phyloP scores from a whole-genome alignment of 441 rosid species.

The Populus hybrid region DNA sequence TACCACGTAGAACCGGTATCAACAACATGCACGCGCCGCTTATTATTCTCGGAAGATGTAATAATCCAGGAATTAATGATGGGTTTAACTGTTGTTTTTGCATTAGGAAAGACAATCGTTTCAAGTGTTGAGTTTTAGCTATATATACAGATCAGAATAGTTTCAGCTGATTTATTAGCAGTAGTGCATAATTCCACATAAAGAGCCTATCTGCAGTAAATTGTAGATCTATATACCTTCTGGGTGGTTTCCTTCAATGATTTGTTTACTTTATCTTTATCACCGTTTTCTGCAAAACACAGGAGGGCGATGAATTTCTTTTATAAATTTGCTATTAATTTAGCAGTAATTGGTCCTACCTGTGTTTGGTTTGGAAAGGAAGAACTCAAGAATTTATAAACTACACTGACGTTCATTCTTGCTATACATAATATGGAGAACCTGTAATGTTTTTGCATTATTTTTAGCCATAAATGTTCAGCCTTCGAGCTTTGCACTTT shows the following conservation, averaged over 20 bases:
- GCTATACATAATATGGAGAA: neutral
- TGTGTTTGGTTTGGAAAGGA: too few relatives aligned
- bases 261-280: neutral
- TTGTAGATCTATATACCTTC: neutral
- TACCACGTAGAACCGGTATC: neutral
- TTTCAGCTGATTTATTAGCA: neutral
- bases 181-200: neutral
- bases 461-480: neutral
- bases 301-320: neutral
- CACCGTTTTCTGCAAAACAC: slow-evolving; percentile 4
- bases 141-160: neutral
- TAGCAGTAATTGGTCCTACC: too few relatives aligned
- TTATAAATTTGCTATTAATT: neutral
- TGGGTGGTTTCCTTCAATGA: neutral
- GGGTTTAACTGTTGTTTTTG: neutral
- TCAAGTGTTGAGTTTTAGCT: neutral
- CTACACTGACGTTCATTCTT: too few relatives aligned
- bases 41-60: too few relatives aligned
- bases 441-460: neutral
- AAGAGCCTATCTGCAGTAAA: too few relatives aligned
- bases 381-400: too few relatives aligned
- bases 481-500: neutral
- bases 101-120: neutral
- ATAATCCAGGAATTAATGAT: neutral
- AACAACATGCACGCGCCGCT: neutral